Conservation (phyloP, 768 basidiomycete species). For the Mycena pura region DNA sequence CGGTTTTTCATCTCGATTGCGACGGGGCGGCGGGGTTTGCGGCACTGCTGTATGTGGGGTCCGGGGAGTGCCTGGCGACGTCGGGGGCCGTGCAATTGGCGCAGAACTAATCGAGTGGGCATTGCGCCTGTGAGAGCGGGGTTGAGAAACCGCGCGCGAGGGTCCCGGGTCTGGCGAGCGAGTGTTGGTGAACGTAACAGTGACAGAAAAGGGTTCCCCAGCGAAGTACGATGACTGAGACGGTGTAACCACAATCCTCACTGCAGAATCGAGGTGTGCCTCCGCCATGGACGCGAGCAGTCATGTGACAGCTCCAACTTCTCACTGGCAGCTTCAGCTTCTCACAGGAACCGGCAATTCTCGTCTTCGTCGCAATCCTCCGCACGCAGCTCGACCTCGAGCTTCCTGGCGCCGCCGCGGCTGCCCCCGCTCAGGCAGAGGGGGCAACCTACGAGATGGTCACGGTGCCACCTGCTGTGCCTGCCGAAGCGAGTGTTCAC, state of each 20-base stretch:
- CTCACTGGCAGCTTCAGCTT: too few species aligned
- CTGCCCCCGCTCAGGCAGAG: neutral
- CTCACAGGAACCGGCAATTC: too few species aligned
- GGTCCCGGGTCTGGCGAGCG: constrained; percentile 56
- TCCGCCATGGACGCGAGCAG: constrained; percentile 20
- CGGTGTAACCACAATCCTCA: constrained; percentile 78
- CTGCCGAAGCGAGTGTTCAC: neutral
- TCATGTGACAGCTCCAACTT: too few species aligned
- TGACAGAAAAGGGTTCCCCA: constrained; percentile 86
- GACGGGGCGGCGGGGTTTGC: constrained; percentile 29
- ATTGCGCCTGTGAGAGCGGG: constrained; percentile 65
- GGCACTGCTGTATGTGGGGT: constrained; percentile 45
- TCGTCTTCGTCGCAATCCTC: neutral
- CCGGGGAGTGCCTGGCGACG: constrained; percentile 72
- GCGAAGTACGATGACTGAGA: constrained; percentile 92
- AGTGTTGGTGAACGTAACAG: constrained; percentile 87
- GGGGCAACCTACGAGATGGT: neutral
- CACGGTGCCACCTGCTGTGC: neutral
- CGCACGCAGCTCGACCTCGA: neutral
- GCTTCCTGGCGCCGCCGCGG: neutral
- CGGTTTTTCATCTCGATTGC: constrained; percentile 36
- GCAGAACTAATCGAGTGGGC: constrained; percentile 86
- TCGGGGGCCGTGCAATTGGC: constrained; percentile 81
- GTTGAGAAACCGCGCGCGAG: constrained; percentile 34
- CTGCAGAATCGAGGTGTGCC: constrained; percentile 50